phyloP scores from a whole-genome alignment of 257 asterid genomes.

The Ligustrum vulgare region DNA sequence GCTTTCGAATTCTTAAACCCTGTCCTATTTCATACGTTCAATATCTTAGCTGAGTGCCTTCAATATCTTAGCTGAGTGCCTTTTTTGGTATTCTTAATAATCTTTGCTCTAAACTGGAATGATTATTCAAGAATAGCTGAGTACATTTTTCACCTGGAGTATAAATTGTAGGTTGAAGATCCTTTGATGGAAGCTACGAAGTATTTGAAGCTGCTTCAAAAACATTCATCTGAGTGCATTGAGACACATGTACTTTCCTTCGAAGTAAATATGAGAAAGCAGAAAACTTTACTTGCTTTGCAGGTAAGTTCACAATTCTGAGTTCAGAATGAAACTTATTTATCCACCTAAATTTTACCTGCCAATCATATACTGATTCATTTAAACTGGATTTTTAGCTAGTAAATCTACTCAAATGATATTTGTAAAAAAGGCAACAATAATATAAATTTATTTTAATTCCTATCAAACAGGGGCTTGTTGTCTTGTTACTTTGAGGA shows the following conservation, averaged over 20 bases:
- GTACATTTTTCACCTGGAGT: not conserved
- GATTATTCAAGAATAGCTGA: not conserved
- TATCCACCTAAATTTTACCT: slow-evolving; percentile 9
- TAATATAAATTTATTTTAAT: not conserved
- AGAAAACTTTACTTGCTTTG: slow-evolving; percentile 76
- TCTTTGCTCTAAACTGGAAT: not conserved
- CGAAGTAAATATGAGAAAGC: slow-evolving; percentile 89
- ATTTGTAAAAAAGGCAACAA: not conserved
- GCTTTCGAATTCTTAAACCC: not conserved
- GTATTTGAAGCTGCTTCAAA: slow-evolving; percentile 91
- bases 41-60: not conserved
- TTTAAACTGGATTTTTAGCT: slow-evolving; percentile 9
- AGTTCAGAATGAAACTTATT: not conserved
- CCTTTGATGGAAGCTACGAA: slow-evolving; percentile 89
- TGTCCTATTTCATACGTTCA: slow-evolving; percentile 1
- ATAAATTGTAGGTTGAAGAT: slow-evolving; percentile 76
- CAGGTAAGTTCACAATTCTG: slow-evolving; percentile 49
- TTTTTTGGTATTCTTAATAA: not conserved
- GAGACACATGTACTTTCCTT: slow-evolving; percentile 88
- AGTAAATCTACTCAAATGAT: slow-evolving; percentile 3
- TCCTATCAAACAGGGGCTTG: not conserved
- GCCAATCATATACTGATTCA: not conserved
- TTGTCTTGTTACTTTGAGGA: slow-evolving; percentile 8
- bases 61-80: not conserved
- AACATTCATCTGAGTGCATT: slow-evolving; percentile 75